Base-by-base conservation (phyloP, 73 alveolate genomes). In the Diophrys appendiculata region DNA sequence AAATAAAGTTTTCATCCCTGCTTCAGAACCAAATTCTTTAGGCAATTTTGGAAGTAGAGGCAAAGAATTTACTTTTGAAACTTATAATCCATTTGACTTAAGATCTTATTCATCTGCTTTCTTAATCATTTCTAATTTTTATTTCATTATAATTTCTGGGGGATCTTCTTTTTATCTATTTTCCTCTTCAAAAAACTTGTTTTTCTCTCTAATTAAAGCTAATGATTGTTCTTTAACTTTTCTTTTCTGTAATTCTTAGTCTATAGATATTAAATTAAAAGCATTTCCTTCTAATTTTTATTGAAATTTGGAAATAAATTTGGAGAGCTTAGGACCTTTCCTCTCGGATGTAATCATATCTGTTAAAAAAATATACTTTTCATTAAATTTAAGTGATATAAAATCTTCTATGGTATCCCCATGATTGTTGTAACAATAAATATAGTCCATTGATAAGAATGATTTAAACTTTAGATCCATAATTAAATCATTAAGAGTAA, bases 401-500 rank as follows among this genome's bases (percentile, higher is more conserved):
- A 43, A 43, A 43, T 43, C 60, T 43, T 43, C 60, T 43, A 43
- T 5, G 60, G 18, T 43, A 43, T 43, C n/a, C 60, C 60, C 60
- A 11, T 43, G 5, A 18, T 18, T 43, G 5, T 5, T 11, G 60
- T 43, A 43, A 43, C 60, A 43, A 18, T 43, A 43, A 43, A 43
- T 43, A 43, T 18, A 43, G 5, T 43, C 60, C 5, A 43, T 5
- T 11, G 60, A 43, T 26, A 75, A 65, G 24, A 75, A 75, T 11
- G 43, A 33, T 55, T 75, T 75, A 69, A 75, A 75, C 29, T 64
- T 53, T 29, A 75, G 68, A 29, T 75, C 83, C n/a, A 25, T 34
- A 1, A 75, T 64, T 24, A 75, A 74, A 11, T 56, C 73, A 23
- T n/a, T 29, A 2, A 75, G 74, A 54, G 67, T 33, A 13, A 33